phyloP scores from a whole-genome alignment of 257 asterid genomes.

The Solanum pimpinellifolium region DNA sequence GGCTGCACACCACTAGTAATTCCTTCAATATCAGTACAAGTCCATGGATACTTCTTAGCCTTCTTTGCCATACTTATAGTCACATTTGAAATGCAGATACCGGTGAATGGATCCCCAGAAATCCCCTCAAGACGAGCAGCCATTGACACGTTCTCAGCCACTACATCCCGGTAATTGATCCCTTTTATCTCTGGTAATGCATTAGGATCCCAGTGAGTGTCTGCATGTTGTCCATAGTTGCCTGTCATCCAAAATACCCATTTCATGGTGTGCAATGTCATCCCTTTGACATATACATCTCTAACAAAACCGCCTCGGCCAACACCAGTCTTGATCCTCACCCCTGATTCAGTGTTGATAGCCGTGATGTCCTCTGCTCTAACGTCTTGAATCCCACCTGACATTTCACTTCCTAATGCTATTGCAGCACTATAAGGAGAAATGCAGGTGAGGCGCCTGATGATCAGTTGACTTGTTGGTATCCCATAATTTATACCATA shows the following conservation, averaged over 20 bases:
- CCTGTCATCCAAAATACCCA: conserved; percentile 12
- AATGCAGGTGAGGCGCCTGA: conserved; percentile 9
- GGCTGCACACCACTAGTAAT: conserved; percentile 8
- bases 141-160: conserved; percentile 6
- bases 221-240: conserved; percentile 7
- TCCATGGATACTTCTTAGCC: conserved; percentile 6
- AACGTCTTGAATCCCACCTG: conserved; percentile 9
- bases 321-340: conserved; percentile 9
- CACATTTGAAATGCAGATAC: conserved; percentile 4
- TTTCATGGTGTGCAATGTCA: conserved; percentile 3
- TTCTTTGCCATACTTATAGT: conserved; percentile 6
- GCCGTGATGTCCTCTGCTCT: conserved; percentile 6
- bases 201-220: conserved; percentile 5
- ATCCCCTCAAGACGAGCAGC: conserved; percentile 5
- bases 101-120: conserved; percentile 4
- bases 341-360: conserved; percentile 9
- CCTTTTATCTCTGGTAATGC: conserved; percentile 1
- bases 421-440: conserved; percentile 8
- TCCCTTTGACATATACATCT: conserved; percentile 5
- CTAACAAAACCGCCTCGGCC: conserved; percentile 13
- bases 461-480: conserved; percentile 4
- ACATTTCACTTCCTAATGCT: conserved; percentile 14
- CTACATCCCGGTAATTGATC: conserved; percentile 8
- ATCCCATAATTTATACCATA: conserved; percentile 4
- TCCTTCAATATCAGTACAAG: conserved; percentile 2